Base-by-base conservation (phyloP, 2,329 filamentous ascomycete genomes). In the Fusarium transvaalense region DNA sequence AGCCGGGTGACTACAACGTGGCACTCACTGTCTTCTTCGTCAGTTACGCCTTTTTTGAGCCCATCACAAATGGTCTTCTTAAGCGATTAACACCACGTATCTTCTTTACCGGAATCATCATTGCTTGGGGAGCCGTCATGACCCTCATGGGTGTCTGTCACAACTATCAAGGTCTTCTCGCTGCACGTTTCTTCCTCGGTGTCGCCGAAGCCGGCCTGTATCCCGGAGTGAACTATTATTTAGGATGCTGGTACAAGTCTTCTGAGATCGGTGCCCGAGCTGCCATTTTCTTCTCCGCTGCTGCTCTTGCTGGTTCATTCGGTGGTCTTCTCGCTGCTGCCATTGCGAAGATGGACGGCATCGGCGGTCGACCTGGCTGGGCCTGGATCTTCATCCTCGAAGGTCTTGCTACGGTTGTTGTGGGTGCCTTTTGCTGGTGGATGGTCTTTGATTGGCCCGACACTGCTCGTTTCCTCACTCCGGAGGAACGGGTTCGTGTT, bases 401-500 rank as follows among this genome's bases (percentile, higher is more conserved):
- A 78, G 92, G 92, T 6, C 78, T 93, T 1, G 82, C 86, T 0
- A 93, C 91, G 0, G 82, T 92, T 2, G 2, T 92, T 3, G 83
- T 92, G 8, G 92, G 90, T 2, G 60, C 89, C 6, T 78, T 83
- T 1, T 90, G 87, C 8, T 93, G 90, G 80, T 93, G 88, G 87
- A 84, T 91, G 79, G 90, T 94, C 4, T 87, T 92, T 71, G 92
- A 96, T 74, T 95, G 92, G 76, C 92, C 92, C 0, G 91, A 92
- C 68, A 84, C 89, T 46, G 91, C 92, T 8, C 85, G 75, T 0
- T 95, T 94, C 76, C 83, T 96, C 6, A 86, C 86, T 0, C 82
- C 84, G 0, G 84, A 85, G 3, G 92, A 96, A 70, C 88, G 91
- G 13, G 82, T 83, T 6, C 86, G 92, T 17, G 91, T 95, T 0